phyloP scores from a whole-genome alignment of 1,284 basidiomycete genomes.

The Ganoderma multipileum region DNA sequence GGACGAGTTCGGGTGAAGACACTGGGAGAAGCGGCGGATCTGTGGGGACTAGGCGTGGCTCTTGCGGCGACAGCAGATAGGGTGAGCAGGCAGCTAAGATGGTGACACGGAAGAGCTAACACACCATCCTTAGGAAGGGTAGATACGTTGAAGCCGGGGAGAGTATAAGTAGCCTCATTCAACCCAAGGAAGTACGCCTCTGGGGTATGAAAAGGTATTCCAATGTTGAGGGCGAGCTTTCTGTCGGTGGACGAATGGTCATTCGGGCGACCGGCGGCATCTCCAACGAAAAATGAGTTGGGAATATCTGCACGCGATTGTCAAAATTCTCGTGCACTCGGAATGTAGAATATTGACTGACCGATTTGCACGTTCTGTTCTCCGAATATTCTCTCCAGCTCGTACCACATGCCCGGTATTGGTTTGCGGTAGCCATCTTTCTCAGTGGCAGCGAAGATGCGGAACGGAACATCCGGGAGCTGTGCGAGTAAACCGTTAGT shows the following conservation, averaged over 20 bases:
- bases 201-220: constrained; percentile 75
- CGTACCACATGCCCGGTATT: constrained; percentile 87
- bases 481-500: constrained; percentile 39
- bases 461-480: constrained; percentile 81
- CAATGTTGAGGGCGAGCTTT: constrained; percentile 85
- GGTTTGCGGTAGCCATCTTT: constrained; percentile 89
- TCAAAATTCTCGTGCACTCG: neutral
- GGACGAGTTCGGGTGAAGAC: constrained; percentile 63
- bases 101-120: constrained; percentile 19
- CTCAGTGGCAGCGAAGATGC: constrained; percentile 78
- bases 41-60: constrained; percentile 67
- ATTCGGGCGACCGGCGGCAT: constrained; percentile 82
- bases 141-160: constrained; percentile 68
- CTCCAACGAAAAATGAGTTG: constrained; percentile 84
- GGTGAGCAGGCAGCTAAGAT: neutral
- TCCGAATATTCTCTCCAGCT: constrained; percentile 67
- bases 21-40: constrained; percentile 64
- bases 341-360: constrained; percentile 39
- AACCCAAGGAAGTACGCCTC: constrained; percentile 82
- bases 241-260: constrained; percentile 86
- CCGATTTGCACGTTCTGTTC: constrained; percentile 71
- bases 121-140: constrained; percentile 51
- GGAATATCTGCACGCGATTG: constrained; percentile 59
- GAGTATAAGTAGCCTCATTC: constrained; percentile 48
- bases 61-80: constrained; percentile 40